phyloP scores from a whole-genome alignment of 2,329 filamentous ascomycete genomes.

The Sporothrix pseudoabietina region DNA sequence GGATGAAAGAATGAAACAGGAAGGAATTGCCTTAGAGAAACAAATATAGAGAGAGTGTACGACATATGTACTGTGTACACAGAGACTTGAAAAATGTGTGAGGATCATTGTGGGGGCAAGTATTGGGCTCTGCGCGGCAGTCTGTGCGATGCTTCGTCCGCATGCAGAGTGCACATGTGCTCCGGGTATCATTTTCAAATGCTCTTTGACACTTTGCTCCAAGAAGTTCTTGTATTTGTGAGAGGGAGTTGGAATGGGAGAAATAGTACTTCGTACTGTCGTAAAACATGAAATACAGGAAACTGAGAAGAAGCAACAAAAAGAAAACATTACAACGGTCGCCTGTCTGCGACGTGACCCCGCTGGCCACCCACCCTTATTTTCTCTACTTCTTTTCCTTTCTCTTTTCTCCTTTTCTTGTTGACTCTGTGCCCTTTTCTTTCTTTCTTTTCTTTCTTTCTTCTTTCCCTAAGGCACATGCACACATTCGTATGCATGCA shows the following conservation, averaged over 20 bases:
- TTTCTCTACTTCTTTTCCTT: neutral
- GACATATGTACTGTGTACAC: neutral
- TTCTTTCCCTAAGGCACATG: constrained; percentile 16
- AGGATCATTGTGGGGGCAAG: neutral
- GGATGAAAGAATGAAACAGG: neutral
- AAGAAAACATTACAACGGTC: constrained; percentile 8
- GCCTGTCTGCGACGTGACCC: neutral
- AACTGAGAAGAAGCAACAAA: neutral
- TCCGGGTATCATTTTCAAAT: neutral
- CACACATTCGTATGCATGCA: constrained; percentile 14
- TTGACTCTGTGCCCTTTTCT: neutral
- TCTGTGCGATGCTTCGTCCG: neutral
- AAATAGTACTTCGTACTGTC: neutral
- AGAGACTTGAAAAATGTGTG: neutral
- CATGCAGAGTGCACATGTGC: neutral
- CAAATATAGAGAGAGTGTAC: neutral
- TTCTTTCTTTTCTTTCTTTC: neutral
- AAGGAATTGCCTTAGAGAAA: neutral
- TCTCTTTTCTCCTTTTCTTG: neutral
- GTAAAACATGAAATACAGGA: neutral
- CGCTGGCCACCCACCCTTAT: neutral
- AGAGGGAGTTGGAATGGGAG: neutral
- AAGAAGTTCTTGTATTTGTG: too few species aligned
- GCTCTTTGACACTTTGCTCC: neutral
- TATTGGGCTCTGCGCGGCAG: constrained; percentile 4